phyloP scores from a whole-genome alignment of 768 basidiomycete species.

The Hortiboletus flavorubellus region DNA sequence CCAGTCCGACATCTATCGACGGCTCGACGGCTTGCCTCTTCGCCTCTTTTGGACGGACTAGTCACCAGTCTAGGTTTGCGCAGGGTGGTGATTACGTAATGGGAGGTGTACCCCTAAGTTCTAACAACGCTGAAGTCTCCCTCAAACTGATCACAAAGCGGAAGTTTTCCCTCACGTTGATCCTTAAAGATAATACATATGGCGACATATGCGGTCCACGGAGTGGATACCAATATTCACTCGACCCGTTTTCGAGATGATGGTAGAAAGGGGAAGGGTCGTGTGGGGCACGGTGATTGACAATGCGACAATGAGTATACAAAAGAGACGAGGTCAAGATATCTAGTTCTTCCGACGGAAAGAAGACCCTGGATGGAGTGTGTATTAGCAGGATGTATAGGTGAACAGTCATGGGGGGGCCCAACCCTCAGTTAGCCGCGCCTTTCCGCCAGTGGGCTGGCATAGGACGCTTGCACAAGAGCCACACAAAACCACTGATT shows the following conservation, averaged over 20 bases:
- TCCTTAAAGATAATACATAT: constrained; percentile 11
- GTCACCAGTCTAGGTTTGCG: no score
- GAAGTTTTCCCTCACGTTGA: background rate
- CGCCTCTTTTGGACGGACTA: no score
- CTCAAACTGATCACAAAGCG: background rate
- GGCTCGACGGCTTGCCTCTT: no score
- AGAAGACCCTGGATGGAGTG: constrained; percentile 71
- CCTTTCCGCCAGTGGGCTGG: constrained; percentile 98
- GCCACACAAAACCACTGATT: constrained; percentile 93
- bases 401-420: constrained; percentile 11
- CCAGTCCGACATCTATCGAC: no score
- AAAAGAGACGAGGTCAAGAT: background rate
- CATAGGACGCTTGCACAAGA: constrained; percentile 93
- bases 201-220: constrained; percentile 1
- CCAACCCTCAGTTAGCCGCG: constrained; percentile 95
- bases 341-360: constrained; percentile 93
- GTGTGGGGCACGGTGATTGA: background rate
- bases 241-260: constrained; percentile 11
- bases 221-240: constrained; percentile 10
- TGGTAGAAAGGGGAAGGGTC: background rate
- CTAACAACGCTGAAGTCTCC: background rate
- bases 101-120: background rate
- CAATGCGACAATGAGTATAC: constrained; percentile 1
- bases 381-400: constrained; percentile 6
- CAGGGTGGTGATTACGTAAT: background rate